Evolutionary conservation across 768 basidiomycete genomes (phyloP), one percentile per base, ranked within the genome.

Genomic region (Suillus lakei): DNA sequence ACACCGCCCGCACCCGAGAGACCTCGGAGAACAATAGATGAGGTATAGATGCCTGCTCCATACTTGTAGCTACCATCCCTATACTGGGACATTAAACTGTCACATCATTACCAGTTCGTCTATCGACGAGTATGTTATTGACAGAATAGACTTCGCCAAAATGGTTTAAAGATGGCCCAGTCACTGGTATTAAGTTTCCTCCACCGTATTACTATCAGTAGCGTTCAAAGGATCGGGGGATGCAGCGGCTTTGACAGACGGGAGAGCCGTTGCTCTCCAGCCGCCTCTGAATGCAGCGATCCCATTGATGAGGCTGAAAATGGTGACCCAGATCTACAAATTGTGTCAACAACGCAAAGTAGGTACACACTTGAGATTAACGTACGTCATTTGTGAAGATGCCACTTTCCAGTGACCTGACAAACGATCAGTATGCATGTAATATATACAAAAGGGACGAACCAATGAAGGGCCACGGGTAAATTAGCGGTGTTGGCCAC

Each of bases 391-490:
- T 86, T 63, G 82, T 81, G 69, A 92, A 88, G 5, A 92, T 71
- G n/a, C 90, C 91, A 34, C 82, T 80, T 69, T 89, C 82, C 60
- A 88, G 68, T 10, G 92, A 93, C 90, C 91, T 93, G 58, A 30
- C 21, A 55, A 41, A 38, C 64, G 51, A 38, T 15, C 28, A 61
- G 28, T 67, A 68, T 59, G 39, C 12, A 7, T 28, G 34, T 62
- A 16, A 15, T 38, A 60, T 8, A 4, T 36, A 48, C 39, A 38
- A 36, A 18, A 30, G 39, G 16, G 18, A 61, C 30, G 41, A 65
- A 36, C 95, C 93, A 95, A 74, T 97, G 95, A 63, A 94, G 76
- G 3, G 94, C 92, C 59, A 93, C 75, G 4, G 94, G 95, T n/a
- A 95, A 78, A 73, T 93, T 91, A 30, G 87, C 87, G 9, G 90